phyloP scores from a whole-genome alignment of 2,329 filamentous ascomycete genomes.

The Pseudocercospora vitis region DNA sequence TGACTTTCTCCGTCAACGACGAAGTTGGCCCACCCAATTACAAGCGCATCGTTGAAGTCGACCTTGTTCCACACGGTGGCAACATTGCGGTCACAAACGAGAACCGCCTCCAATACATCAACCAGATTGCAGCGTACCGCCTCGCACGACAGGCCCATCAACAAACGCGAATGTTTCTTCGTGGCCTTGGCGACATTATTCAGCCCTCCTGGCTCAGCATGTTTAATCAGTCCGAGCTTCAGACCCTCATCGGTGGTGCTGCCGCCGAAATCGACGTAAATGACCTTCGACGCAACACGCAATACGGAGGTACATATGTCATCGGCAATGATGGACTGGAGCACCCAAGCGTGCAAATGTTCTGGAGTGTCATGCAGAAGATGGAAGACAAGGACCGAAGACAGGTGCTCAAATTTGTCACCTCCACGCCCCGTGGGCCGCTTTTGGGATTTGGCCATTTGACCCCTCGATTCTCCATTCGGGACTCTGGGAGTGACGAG shows the following conservation, averaged over 20 bases:
- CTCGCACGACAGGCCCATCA: constrained; percentile 74
- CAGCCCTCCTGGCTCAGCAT: constrained; percentile 91
- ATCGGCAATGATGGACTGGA: constrained; percentile 87
- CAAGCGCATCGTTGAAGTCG: constrained; percentile 65
- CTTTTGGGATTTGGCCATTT: constrained; percentile 85
- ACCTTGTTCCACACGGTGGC: constrained; percentile 75
- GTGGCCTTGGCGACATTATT: constrained; percentile 82
- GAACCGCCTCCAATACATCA: constrained; percentile 92
- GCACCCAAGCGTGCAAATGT: constrained; percentile 79
- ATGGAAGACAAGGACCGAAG: constrained; percentile 75
- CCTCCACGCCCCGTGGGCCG: constrained; percentile 85
- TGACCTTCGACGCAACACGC: constrained; percentile 79
- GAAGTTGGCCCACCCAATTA: constrained; percentile 45
- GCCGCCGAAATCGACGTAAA: constrained; percentile 76
- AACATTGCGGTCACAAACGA: constrained; percentile 81
- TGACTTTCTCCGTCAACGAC: constrained; percentile 90
- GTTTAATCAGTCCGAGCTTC: constrained; percentile 96
- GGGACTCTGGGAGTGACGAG: constrained; percentile 77
- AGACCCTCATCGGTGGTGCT: constrained; percentile 88
- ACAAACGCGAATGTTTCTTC: constrained; percentile 87
- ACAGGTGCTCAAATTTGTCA: constrained; percentile 93
- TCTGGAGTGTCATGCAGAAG: constrained; percentile 84
- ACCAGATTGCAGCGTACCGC: constrained; percentile 83
- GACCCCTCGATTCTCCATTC: constrained; percentile 82
- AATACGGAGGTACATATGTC: constrained; percentile 82